A percentile compares a stretch with the other conserved stretches of the same genome.
phyloP scores from a whole-genome alignment of 2,329 filamentous ascomycete genomes.

The Colletotrichum siamense region DNA sequence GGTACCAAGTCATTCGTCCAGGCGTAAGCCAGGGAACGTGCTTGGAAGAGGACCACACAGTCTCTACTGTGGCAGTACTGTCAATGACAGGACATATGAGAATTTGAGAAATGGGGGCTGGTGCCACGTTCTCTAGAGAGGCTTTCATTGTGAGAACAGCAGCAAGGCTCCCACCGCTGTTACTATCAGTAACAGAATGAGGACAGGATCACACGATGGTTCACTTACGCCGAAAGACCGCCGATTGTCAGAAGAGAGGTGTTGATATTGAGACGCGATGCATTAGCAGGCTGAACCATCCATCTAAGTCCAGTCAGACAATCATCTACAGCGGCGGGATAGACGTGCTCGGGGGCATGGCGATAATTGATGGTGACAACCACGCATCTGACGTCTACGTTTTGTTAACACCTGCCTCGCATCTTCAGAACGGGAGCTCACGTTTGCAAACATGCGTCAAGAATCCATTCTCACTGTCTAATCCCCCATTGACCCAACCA shows the following conservation, averaged over 20 bases:
- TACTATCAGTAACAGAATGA: neutral
- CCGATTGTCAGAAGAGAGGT: conserved; percentile 31
- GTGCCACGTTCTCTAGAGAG: neutral
- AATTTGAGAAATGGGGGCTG: conserved; percentile 10
- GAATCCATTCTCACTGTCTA: conserved; percentile 38
- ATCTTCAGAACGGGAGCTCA: neutral
- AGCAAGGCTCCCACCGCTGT: conserved; percentile 24
- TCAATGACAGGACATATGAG: conserved; percentile 38
- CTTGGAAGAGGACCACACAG: conserved; percentile 19
- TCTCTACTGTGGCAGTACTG: conserved; percentile 33
- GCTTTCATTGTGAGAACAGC: conserved; percentile 24
- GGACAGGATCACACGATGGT: neutral
- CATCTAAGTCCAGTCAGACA: conserved; percentile 35
- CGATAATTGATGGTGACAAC: conserved; percentile 39
- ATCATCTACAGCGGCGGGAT: conserved; percentile 39
- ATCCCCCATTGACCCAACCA: conserved; percentile 41
- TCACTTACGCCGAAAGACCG: conserved; percentile 31
- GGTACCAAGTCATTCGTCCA: conserved; percentile 39
- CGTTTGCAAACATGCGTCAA: conserved; percentile 34
- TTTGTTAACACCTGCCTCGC: neutral
- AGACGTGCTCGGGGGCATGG: conserved; percentile 39
- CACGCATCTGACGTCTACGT: conserved; percentile 28
- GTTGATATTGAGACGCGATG: conserved; percentile 29
- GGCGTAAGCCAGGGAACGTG: conserved; percentile 37
- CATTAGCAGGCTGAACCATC: conserved; percentile 23